phyloP scores from a whole-genome alignment of 2,329 filamentous ascomycete species.

The Capronia epimyces region DNA sequence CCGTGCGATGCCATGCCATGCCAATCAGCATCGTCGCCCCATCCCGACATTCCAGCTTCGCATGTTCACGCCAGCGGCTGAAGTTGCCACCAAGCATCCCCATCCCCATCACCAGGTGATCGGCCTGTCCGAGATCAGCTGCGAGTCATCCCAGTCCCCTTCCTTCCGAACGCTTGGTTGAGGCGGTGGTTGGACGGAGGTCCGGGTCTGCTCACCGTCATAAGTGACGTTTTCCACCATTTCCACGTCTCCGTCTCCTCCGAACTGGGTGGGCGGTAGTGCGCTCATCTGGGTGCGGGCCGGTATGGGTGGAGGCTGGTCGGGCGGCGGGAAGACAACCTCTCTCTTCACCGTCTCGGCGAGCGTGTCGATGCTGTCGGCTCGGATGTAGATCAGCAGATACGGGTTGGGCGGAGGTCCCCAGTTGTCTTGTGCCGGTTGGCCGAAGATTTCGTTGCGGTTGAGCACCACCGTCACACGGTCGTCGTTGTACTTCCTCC shows the following conservation, averaged over 20 bases:
- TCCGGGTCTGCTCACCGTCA: constrained; percentile 23
- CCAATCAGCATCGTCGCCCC: too few species aligned
- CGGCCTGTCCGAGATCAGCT: constrained; percentile 20
- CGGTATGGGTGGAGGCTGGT: constrained; percentile 12
- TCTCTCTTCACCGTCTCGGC: constrained; percentile 54
- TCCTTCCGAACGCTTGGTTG: constrained; percentile 5
- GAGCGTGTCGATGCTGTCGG: constrained; percentile 55
- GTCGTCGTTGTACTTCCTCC: constrained; percentile 93
- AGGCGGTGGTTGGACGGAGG: constrained; percentile 2
- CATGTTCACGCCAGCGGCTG: constrained; percentile 15
- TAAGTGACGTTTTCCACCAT: constrained; percentile 23
- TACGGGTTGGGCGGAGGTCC: constrained; percentile 53
- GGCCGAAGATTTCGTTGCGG: constrained; percentile 53
- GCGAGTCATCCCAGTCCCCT: constrained; percentile 19
- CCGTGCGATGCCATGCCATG: too few species aligned
- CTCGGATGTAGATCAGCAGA: constrained; percentile 69
- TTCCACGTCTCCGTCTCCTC: constrained; percentile 18
- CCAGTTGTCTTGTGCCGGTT: constrained; percentile 17
- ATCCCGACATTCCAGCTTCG: background rate
- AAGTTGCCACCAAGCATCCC: constrained; percentile 15
- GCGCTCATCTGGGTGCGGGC: constrained; percentile 17
- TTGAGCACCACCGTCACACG: constrained; percentile 65
- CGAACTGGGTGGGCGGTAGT: constrained; percentile 11
- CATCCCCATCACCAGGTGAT: constrained; percentile 21
- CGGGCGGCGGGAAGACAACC: constrained; percentile 20